Base-by-base conservation (phyloP, 768 basidiomycete species). In the Amanita inopinata region DNA sequence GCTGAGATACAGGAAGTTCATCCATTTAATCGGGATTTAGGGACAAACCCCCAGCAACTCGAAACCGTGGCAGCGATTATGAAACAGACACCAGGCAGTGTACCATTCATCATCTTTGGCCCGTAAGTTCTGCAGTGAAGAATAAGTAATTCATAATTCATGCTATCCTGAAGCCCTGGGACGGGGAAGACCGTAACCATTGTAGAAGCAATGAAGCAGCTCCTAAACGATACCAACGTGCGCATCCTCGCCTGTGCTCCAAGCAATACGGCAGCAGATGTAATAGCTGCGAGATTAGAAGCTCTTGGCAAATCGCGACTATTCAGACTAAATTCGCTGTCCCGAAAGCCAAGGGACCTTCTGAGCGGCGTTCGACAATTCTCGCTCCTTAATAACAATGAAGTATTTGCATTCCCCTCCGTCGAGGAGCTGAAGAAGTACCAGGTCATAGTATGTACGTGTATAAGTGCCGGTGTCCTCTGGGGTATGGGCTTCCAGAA, bases 181-280 rank as follows among this genome's bases (percentile, higher is more conserved):
- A 82, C 80, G 0, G 80, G 80, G 0, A 83, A 83, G 55, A 82
- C 80, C 0, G 67, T 80, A 17, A 81, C 78, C 0, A 61, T 76
- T 1, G 71, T 80, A 2, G 80, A 83, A 53, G 71, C 73, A 1
- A 80, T 82, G 27, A 62, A 57, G 2, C 80, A 83, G 50, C 53
- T 82, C 2, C 59, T 80, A 3, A 52, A 50, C 6, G 51, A 76
- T 46, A 64, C 67, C 0, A 32, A 61, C 4, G 63, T 67, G 1
- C 65, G 62, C 25, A 69, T 83, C 42, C 65, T 83, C 1, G 80
- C 73, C 0, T 81, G 79, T 48, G 78, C 80, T 0, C 80, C 80
- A 0, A 80, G 71, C 58, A 83, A 83, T 56, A 76, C 75, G 1
- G 80, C 80, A 0, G 79, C 78, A 2, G 80, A 83, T 47, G 55